Evolutionary conservation across 2,329 filamentous ascomycete genomes (phyloP).

Genomic region (Sporothrix dimorphospora): DNA sequence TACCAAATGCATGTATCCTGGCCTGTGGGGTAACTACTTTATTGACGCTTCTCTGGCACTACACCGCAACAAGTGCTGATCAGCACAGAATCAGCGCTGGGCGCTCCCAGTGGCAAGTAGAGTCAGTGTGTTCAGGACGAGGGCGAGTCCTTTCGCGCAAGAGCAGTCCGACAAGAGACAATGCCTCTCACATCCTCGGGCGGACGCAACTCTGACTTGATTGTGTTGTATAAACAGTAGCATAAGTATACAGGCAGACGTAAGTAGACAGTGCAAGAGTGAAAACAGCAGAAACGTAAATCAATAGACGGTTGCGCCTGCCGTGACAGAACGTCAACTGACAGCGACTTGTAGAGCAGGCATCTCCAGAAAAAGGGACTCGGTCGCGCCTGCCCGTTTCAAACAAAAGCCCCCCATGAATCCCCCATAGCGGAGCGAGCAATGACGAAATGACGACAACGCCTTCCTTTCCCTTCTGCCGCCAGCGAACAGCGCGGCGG

Average conservation of each 20-base stretch:
- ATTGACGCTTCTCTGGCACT: slow-evolving; percentile 2
- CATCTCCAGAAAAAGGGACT: background rate
- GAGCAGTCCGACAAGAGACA: background rate
- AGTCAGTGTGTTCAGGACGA: slow-evolving; percentile 5
- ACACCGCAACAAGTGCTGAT: slow-evolving; percentile 11
- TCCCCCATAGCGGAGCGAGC: background rate
- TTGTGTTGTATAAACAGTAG: background rate
- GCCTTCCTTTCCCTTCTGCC: slow-evolving; percentile 18
- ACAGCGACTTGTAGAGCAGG: background rate
- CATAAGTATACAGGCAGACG: background rate
- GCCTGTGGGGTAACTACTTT: slow-evolving; percentile 4
- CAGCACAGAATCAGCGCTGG: background rate
- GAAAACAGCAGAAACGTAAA: background rate
- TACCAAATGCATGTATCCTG: background rate
- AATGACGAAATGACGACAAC: slow-evolving; percentile 23
- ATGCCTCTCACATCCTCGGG: background rate
- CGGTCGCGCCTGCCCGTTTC: slow-evolving; percentile 11
- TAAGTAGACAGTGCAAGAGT: background rate
- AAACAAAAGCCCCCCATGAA: background rate
- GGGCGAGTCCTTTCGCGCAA: background rate
- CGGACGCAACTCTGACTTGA: background rate
- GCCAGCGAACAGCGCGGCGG: background rate
- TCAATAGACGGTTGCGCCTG: background rate
- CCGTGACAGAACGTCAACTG: slow-evolving; percentile 4
- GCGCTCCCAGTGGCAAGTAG: background rate